Evolutionary conservation across 1,139 yeast species (phyloP).

Genomic region (Nadsonia starkeyi-henricii): DNA sequence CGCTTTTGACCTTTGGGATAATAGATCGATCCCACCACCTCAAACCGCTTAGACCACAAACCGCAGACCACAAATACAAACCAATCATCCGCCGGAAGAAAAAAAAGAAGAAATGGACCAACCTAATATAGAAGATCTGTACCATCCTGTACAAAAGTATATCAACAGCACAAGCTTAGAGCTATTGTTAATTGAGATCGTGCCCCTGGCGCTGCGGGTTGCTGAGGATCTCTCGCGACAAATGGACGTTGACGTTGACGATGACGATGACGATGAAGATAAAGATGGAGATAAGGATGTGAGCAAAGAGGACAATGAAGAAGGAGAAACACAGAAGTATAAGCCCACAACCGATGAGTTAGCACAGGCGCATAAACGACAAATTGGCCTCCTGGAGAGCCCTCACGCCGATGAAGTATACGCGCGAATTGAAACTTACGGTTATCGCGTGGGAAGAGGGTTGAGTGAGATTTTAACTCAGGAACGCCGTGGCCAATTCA

Average conservation of each 20-base stretch:
- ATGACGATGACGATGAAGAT: neutral
- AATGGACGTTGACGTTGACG: no score
- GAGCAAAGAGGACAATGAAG: constrained; percentile 2
- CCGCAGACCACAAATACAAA: no score
- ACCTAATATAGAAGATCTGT: neutral
- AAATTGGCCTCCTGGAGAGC: constrained; percentile 12
- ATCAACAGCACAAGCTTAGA: constrained; percentile 42
- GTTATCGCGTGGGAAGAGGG: constrained; percentile 61
- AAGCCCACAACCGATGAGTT: constrained; percentile 7
- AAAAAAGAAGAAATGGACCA: neutral
- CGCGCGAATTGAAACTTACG: constrained; percentile 51
- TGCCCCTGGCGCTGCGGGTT: constrained; percentile 55
- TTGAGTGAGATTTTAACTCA: constrained; percentile 60
- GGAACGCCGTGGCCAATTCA: constrained; percentile 28
- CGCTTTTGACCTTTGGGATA: neutral
- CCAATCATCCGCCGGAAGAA: neutral
- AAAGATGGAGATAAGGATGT: neutral
- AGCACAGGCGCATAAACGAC: constrained; percentile 20
- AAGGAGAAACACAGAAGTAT: constrained; percentile 16
- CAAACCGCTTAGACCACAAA: no score
- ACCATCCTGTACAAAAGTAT: constrained; percentile 7
- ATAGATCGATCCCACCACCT: neutral
- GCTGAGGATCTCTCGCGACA: constrained; percentile 23
- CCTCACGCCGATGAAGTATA: constrained; percentile 39
- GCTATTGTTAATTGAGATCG: constrained; percentile 56